Evolutionary conservation across 495 filamentous ascomycete genomes (phyloP), one percentile per base, ranked within the genome.

Genomic region (Penicillium egyptiacum): DNA sequence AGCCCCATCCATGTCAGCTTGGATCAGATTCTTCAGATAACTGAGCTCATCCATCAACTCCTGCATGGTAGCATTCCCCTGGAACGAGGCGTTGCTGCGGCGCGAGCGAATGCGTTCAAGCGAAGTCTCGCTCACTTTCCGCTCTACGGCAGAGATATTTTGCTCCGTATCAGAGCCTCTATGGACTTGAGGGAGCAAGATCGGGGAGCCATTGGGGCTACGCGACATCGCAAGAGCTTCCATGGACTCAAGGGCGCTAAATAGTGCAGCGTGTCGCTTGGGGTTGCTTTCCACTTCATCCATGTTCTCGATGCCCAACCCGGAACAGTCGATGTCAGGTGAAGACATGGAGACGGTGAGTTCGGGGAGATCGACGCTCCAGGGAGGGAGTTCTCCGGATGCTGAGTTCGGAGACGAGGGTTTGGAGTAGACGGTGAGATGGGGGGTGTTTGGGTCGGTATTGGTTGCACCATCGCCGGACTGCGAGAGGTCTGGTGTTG

Each of bases 11-110:
- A 68, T 61, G 43, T 72, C 70, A 58, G 69, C 65, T 51, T 76
- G 73, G 39, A 83, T 82, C 60, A 79, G 72, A n/a, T 73, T 70
- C 54, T 76, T 78, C 57, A 82, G 66, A 56, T 83, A 81, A 50
- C 75, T 78, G 39, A 83, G 58, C 50, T 83, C 80, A 55, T 81
- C 74, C 64, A 83, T 73, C 60, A 80, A 64, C 57, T 80, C 75
- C 55, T 75, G 70, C 71, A 81, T 78, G 10, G 73, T 72, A 17
- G 63, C 66, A 55, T 76, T 70, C 9, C 65, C 66, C 11, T 63
- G 39, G 33, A 70, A 45, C 11, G 63, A 64, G 11, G 60, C 57
- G 44, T 63, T 56, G 52, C 71, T 69, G 19, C 58, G 57, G 9
- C 57, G 68, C 31, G 62, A 66, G 25, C 44, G 48, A 20, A 37